Conservation (phyloP, 257 asterid genomes). For the Nicotiana otophora region DNA sequence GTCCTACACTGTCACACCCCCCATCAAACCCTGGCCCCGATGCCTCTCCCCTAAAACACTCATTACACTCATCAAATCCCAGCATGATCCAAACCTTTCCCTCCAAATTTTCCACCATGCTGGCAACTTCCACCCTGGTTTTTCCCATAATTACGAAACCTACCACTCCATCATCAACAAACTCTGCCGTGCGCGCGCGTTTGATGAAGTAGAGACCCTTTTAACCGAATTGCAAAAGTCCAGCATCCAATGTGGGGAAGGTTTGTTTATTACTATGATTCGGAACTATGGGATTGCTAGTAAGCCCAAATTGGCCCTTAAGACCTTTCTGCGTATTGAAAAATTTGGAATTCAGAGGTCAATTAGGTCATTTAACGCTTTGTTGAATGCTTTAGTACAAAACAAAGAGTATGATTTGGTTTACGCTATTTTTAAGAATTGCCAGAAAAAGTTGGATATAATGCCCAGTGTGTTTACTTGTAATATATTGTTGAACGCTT, state of each 20-base stretch:
- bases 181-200: conserved; percentile 63
- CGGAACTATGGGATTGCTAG: conserved; percentile 76
- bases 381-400: conserved; percentile 75
- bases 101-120: conserved; percentile 79
- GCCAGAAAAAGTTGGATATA: conserved; percentile 52
- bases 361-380: conserved; percentile 63
- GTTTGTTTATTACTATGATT: conserved; percentile 54
- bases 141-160: conserved; percentile 59
- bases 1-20: conserved; percentile 70
- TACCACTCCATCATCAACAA: conserved; percentile 67
- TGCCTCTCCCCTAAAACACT: conserved; percentile 58
- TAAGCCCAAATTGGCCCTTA: conserved; percentile 65
- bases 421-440: conserved; percentile 62
- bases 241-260: conserved; percentile 50
- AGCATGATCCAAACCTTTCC: conserved; percentile 68
- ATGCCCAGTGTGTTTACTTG: conserved; percentile 77
- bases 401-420: conserved; percentile 74
- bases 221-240: conserved; percentile 42
- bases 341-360: conserved; percentile 63
- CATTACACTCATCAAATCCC: conserved; percentile 48
- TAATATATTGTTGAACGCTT: conserved; percentile 73
- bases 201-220: conserved; percentile 51
- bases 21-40: conserved; percentile 88
- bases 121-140: conserved; percentile 56
- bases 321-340: conserved; percentile 45